Percentiles rank a stretch among this genome's conserved stretches.
Evolutionary conservation across 805 yeast genomes (phyloP).

Genomic region (Metschnikowia santaceciliae): DNA sequence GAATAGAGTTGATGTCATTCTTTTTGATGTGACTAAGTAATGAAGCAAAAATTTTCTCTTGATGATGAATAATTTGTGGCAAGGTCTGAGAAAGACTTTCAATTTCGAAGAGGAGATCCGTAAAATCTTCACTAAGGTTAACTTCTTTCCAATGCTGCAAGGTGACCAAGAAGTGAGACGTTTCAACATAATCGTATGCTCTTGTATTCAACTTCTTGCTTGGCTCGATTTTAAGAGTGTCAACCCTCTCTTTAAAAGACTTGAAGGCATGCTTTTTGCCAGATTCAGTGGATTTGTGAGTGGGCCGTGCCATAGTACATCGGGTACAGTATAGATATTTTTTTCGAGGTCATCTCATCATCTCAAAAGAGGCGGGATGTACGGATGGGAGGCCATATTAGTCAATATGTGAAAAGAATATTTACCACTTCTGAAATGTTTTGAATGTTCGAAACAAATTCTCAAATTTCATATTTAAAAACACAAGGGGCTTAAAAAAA

Average conservation of each 20-base stretch:
- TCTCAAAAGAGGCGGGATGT: constrained; percentile 8
- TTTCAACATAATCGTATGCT: constrained; percentile 65
- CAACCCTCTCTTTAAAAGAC: constrained; percentile 83
- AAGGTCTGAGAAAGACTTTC: constrained; percentile 59
- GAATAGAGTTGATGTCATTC: constrained; percentile 68
- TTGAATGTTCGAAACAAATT: background rate
- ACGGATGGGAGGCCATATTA: constrained; percentile 8
- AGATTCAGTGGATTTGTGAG: constrained; percentile 47
- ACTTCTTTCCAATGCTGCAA: constrained; percentile 85
- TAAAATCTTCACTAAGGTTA: constrained; percentile 69
- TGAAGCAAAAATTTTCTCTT: constrained; percentile 50
- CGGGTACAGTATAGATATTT: background rate
- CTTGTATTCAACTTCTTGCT: constrained; percentile 48
- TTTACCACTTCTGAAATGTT: background rate
- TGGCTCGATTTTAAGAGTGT: constrained; percentile 80
- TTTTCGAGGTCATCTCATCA: constrained; percentile 16
- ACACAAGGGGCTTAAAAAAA: background rate
- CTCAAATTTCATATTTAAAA: background rate
- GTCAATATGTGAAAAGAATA: background rate
- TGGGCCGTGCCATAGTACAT: background rate
- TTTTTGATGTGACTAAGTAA: constrained; percentile 45
- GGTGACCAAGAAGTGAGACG: constrained; percentile 76
- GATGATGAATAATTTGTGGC: constrained; percentile 77
- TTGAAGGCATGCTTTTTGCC: constrained; percentile 56
- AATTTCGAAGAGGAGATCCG: constrained; percentile 55